Base-by-base conservation (phyloP, 169 alveolate species). In the Amoebophrya sp. region DNA sequence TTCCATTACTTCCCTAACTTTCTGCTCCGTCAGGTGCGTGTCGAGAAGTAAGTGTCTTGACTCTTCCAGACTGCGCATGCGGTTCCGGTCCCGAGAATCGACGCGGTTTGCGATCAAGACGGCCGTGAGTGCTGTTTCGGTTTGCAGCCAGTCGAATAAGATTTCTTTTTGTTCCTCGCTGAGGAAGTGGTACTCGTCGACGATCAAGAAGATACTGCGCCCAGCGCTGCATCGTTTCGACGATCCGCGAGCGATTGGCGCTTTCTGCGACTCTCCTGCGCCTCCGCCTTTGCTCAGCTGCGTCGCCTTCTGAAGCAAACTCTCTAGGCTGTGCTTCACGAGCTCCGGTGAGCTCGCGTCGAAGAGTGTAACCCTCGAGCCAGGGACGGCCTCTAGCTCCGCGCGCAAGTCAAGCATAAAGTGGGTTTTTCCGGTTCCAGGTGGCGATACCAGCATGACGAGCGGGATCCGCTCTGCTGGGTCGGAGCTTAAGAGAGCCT, bases 91-190 rank as follows among this genome's bases (percentile, higher is more conserved):
- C 38, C 83, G 83, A 10, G 83, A 29, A 36, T 65, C 83, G 26
- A 65, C n/a, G 83, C 83, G 83, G 83, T 65, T 65, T 65, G 83
- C 83, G 83, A 65, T 65, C 83, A 65, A 65, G 33, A 65, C 83
- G 2, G 26, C 83, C 1, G 83, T 65, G 33, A 65, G 10, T 36
- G 18, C 38, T 1, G 39, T 65, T 26, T 65, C n/a, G 83, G 18
- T 36, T 6, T 36, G 83, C 83, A 65, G 26, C 83, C 83, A 65
- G 26, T 65, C 83, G 83, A 65, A 65, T 0, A 65, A 18, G 39
- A 26, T 36, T 36, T 29, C n/a, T 36, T 65, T 65, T 36, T 65
- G 83, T 26, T 65, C 83, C n/a, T 65, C 83, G 83, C 38, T 6
- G 36, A 65, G 33, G 26, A 65, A 65, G 83, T 65, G 83, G 83